These are phyloP conservation scores for Rossbeevera mucosa DNA, from an alignment of 768 basidiomycete species.

Conservation along the genomic window DNA sequence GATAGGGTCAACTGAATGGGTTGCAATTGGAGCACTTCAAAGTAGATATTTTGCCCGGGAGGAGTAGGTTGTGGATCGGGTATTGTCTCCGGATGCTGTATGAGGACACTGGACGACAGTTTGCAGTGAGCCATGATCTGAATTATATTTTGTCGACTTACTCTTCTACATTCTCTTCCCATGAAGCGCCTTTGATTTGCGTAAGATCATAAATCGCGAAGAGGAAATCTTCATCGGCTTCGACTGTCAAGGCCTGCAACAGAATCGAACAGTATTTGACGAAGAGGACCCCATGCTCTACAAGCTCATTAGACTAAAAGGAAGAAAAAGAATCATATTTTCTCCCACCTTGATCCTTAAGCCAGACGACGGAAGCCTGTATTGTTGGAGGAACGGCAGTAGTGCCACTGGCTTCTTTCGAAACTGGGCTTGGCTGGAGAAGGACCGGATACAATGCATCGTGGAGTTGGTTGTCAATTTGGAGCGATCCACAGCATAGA, in stretches of 20 bases:
- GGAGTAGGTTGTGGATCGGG: conserved; percentile 66
- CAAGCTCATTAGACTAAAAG: neutral
- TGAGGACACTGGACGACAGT: conserved; percentile 53
- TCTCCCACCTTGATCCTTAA: conserved; percentile 86
- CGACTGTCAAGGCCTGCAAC: conserved; percentile 89
- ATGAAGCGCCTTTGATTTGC: conserved; percentile 86
- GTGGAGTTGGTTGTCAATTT: conserved; percentile 96
- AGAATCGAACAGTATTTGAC: conserved; percentile 95
- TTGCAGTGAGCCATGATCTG: neutral
- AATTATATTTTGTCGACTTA: conserved; percentile 34
- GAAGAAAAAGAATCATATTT: neutral
- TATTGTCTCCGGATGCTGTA: conserved; percentile 62
- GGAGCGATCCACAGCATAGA: conserved; percentile 78
- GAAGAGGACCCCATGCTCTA: conserved; percentile 97
- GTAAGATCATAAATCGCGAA: conserved; percentile 90
- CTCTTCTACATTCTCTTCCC: conserved; percentile 79
- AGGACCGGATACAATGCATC: conserved; percentile 94
- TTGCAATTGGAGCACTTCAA: conserved; percentile 92
- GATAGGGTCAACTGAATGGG: conserved; percentile 90
- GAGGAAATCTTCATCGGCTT: conserved; percentile 95
- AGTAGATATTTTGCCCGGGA: conserved; percentile 80
- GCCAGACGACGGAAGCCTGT: conserved; percentile 80
- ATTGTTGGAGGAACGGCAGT: conserved; percentile 79
- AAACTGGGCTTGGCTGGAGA: conserved; percentile 86
- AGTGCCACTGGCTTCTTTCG: conserved; percentile 67